These are phyloP conservation scores for Peniophora sp. DNA, from an alignment of 1,284 basidiomycete species.

Conservation along the genomic window DNA sequence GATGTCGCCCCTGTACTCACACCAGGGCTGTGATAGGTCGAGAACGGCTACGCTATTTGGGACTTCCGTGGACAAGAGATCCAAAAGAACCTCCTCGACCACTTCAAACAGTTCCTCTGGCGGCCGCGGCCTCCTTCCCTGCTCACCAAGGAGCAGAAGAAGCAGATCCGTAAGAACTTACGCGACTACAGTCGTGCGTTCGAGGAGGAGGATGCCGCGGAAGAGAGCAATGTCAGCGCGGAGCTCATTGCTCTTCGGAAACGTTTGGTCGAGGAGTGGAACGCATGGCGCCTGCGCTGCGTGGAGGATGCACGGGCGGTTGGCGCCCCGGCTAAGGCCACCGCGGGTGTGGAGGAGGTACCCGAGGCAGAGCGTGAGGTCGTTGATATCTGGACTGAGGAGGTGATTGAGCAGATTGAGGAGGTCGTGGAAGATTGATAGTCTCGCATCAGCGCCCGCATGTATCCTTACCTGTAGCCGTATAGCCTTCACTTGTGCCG, in stretches of 20 bases:
- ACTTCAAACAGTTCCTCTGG: conserved; percentile 99
- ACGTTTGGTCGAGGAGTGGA: conserved; percentile 96
- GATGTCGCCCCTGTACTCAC: neutral
- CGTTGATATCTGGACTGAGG: conserved; percentile 88
- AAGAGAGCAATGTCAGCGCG: conserved; percentile 90
- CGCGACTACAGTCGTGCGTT: conserved; percentile 89
- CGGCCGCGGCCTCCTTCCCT: conserved; percentile 88
- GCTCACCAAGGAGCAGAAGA: conserved; percentile 85
- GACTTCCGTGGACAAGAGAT: conserved; percentile 96
- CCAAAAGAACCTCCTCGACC: conserved; percentile 82
- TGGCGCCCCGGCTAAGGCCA: conserved; percentile 27
- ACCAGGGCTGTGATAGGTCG: conserved; percentile 50
- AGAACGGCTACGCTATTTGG: conserved; percentile 96
- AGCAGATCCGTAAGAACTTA: conserved; percentile 83
- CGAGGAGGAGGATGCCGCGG: conserved; percentile 95
- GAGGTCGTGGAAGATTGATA: conserved; percentile 60
- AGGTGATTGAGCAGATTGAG: conserved; percentile 85
- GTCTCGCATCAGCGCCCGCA: too few species aligned
- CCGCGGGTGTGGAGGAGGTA: conserved; percentile 27
- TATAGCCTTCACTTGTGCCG: too few species aligned
- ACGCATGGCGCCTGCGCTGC: conserved; percentile 78
- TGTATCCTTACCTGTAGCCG: too few species aligned
- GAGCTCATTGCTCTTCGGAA: conserved; percentile 90
- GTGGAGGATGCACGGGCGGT: conserved; percentile 49
- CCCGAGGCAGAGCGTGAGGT: conserved; percentile 69